Evolutionary conservation across 2,329 filamentous ascomycete genomes (phyloP).

Genomic region (Trichoderma atroviride): DNA sequence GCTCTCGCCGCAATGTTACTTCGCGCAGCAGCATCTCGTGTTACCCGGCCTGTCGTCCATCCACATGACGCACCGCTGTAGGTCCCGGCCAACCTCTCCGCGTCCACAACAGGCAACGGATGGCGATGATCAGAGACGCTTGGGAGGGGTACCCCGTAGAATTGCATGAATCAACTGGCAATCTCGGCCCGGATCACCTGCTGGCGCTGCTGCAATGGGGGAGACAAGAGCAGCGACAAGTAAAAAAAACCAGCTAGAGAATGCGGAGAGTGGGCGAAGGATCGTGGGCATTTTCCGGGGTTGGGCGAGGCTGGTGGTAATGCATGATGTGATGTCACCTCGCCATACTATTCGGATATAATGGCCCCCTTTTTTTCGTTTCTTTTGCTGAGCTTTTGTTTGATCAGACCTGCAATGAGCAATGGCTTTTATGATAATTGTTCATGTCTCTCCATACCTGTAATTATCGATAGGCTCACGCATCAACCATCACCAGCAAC

Average conservation of each 20-base stretch:
- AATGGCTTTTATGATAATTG: not conserved
- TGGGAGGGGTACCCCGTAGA: constrained; percentile 4
- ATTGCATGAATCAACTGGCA: not conserved
- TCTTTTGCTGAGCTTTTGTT: not conserved
- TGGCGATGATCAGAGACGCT: constrained; percentile 13
- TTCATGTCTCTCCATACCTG: not conserved
- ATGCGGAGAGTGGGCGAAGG: constrained; percentile 4
- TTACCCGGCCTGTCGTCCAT: constrained; percentile 5
- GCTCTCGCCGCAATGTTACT: not conserved
- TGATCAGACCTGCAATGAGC: not conserved
- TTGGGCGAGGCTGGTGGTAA: not conserved
- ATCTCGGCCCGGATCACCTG: not conserved
- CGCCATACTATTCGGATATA: not conserved
- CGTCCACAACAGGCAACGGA: constrained; percentile 20
- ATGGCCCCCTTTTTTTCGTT: not conserved
- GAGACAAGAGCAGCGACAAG: not conserved
- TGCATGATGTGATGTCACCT: not conserved
- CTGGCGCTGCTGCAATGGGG: not conserved
- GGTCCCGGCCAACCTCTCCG: constrained; percentile 14
- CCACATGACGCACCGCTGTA: constrained; percentile 19
- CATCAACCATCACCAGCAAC: not conserved
- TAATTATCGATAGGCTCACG: not conserved
- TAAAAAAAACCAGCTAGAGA: not conserved
- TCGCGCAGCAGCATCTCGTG: constrained; percentile 9
- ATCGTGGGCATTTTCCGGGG: not conserved